Conservation (phyloP, 2,329 filamentous ascomycete species). For the Sarocladiaceae sp. region DNA sequence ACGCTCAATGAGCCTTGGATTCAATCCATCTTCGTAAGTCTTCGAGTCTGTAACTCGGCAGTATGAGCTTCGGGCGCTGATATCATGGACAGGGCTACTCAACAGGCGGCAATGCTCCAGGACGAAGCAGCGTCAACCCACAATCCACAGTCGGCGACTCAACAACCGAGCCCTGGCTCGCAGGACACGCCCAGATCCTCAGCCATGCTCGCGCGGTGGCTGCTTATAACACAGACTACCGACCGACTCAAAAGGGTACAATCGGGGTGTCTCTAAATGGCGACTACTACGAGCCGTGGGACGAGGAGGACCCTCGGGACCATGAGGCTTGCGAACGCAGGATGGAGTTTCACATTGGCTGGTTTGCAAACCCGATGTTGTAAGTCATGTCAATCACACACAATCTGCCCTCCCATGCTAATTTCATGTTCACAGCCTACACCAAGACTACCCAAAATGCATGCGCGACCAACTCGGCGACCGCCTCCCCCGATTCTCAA, state of each 20-base stretch:
- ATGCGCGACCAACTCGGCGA: slow-evolving; percentile 30
- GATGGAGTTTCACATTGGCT: slow-evolving; percentile 34
- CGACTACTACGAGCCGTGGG: slow-evolving; percentile 33
- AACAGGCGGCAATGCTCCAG: slow-evolving; percentile 30
- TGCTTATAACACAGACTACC: slow-evolving; percentile 28
- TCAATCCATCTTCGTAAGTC: slow-evolving; percentile 28
- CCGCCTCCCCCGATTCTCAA: slow-evolving; percentile 25
- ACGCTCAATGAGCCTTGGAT: slow-evolving; percentile 37
- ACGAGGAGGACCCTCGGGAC: slow-evolving; percentile 20
- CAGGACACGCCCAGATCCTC: slow-evolving; percentile 25
- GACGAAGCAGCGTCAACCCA: slow-evolving; percentile 22
- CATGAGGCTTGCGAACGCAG: slow-evolving; percentile 26
- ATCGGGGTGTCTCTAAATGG: slow-evolving; percentile 34
- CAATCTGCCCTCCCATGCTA: no score
- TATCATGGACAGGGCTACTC: slow-evolving; percentile 23
- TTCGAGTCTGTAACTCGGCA: neutral
- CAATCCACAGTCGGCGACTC: slow-evolving; percentile 24
- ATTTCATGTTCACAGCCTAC: no score
- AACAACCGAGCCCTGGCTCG: slow-evolving; percentile 30
- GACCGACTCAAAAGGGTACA: slow-evolving; percentile 20
- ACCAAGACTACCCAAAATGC: slow-evolving; percentile 27
- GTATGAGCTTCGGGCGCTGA: neutral
- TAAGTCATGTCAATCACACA: no score
- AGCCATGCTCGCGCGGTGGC: slow-evolving; percentile 28
- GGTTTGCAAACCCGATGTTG: slow-evolving; percentile 36